Evolutionary conservation across 495 filamentous ascomycete species (phyloP).

Genomic region (Xylaria castorea): DNA sequence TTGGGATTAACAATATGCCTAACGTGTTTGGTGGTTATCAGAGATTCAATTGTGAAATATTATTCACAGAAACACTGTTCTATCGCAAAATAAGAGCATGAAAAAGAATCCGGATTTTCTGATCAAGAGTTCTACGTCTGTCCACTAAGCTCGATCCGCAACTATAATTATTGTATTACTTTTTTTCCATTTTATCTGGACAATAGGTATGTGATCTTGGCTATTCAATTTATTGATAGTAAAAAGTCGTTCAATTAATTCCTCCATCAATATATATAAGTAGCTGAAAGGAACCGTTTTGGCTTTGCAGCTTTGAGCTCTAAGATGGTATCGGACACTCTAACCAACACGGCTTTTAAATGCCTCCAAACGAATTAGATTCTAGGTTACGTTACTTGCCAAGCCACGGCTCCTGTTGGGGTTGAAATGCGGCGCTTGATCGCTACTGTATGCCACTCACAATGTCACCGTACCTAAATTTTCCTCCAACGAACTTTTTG

Average conservation of each 20-base stretch:
- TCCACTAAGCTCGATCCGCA: neutral
- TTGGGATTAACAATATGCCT: neutral
- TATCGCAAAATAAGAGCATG: neutral
- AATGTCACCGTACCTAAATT: neutral
- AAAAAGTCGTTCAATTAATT: neutral
- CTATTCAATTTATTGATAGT: neutral
- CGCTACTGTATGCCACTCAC: neutral
- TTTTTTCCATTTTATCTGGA: neutral
- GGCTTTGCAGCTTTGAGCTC: neutral
- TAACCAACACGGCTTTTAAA: neutral
- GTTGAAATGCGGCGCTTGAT: neutral
- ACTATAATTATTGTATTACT: neutral
- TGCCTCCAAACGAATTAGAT: neutral
- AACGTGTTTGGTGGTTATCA: too few relatives aligned
- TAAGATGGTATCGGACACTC: neutral
- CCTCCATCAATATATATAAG: too few relatives aligned
- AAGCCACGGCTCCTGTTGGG: neutral
- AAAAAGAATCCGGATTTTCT: neutral
- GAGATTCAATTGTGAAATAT: neutral
- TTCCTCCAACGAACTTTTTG: neutral
- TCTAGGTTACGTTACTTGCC: slow-evolving; percentile 8
- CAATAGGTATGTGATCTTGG: neutral
- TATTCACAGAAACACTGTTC: neutral
- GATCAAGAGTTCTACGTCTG: neutral
- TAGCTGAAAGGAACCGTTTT: neutral